Evolutionary conservation across 441 rosid species (phyloP).

Genomic region (Arabidopsis hybrid): DNA sequence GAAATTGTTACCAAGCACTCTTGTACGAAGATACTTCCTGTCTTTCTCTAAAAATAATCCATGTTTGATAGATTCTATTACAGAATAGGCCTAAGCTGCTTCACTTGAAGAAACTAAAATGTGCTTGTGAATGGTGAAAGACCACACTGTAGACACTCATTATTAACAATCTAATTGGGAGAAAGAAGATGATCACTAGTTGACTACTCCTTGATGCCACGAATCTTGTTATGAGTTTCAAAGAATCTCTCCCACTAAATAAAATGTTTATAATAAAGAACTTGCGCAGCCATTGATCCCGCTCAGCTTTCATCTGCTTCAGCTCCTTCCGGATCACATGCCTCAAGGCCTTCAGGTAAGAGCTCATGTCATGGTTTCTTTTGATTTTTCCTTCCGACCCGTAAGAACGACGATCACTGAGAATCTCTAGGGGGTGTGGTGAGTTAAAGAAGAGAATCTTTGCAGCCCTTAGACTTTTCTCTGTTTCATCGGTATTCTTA

Average conservation of each 20-base stretch:
- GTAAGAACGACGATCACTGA: constrained; percentile 78
- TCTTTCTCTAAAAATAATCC: neutral
- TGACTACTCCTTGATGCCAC: constrained; percentile 74
- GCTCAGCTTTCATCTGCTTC: constrained; percentile 63
- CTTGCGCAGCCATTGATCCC: constrained; percentile 47
- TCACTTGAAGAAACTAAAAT: constrained; percentile 43
- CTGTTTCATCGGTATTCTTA: constrained; percentile 50
- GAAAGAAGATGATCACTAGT: constrained; percentile 62
- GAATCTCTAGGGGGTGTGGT: constrained; percentile 90
- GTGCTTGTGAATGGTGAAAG: constrained; percentile 39
- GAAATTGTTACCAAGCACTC: neutral
- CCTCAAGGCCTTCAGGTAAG: constrained; percentile 69
- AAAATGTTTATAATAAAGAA: constrained; percentile 55
- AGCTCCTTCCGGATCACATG: constrained; percentile 68
- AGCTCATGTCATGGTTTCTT: constrained; percentile 85
- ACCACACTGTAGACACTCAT: constrained; percentile 51
- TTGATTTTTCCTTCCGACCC: constrained; percentile 83
- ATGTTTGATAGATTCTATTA: constrained; percentile 24
- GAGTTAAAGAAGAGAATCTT: constrained; percentile 71
- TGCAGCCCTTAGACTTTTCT: constrained; percentile 68
- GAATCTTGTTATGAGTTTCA: constrained; percentile 59
- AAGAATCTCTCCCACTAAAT: constrained; percentile 61
- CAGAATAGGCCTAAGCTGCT: constrained; percentile 10
- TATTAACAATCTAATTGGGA: constrained; percentile 60
- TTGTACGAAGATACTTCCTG: neutral